phyloP scores from a whole-genome alignment of 495 filamentous ascomycete species.

The Opeltia flavorubescens region DNA sequence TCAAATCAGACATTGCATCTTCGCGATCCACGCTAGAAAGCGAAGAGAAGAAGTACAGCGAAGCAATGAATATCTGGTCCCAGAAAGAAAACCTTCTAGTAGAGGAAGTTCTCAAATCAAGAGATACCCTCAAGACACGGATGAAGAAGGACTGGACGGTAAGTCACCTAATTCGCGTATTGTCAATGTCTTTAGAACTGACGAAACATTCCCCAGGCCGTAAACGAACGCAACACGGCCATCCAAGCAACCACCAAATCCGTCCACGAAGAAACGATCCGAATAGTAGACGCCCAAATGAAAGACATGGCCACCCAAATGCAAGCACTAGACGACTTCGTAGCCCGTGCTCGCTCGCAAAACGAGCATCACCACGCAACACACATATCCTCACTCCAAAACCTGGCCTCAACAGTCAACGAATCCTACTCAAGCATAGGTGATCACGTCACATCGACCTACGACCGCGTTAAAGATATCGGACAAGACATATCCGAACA shows the following conservation, averaged over 20 bases:
- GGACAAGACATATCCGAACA: conserved; percentile 46
- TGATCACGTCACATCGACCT: conserved; percentile 46
- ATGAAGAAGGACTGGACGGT: conserved; percentile 83
- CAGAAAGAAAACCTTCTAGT: conserved; percentile 52
- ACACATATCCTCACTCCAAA: conserved; percentile 45
- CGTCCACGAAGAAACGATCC: conserved; percentile 82
- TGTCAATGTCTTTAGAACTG: conserved; percentile 2
- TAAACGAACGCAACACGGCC: conserved; percentile 63
- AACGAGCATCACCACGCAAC: conserved; percentile 61
- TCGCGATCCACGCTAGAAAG: conserved; percentile 49
- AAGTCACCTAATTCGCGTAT: conserved; percentile 19
- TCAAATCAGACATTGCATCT: conserved; percentile 47
- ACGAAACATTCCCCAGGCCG: conserved; percentile 31
- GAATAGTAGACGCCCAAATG: conserved; percentile 82
- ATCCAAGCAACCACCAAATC: conserved; percentile 72
- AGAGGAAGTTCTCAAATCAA: conserved; percentile 53
- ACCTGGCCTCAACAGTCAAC: conserved; percentile 48
- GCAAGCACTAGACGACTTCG: conserved; percentile 77
- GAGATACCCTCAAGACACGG: conserved; percentile 62
- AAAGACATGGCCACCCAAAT: conserved; percentile 75
- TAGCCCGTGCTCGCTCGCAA: conserved; percentile 66
- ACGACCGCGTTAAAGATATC: conserved; percentile 45
- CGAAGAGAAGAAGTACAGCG: conserved; percentile 47
- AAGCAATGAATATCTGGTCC: conserved; percentile 64
- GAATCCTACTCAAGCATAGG: conserved; percentile 56